Percentiles rank a stretch among this genome's conserved stretches.
phyloP scores from a whole-genome alignment of 169 alveolate genomes.

The Perkinsus marinus region DNA sequence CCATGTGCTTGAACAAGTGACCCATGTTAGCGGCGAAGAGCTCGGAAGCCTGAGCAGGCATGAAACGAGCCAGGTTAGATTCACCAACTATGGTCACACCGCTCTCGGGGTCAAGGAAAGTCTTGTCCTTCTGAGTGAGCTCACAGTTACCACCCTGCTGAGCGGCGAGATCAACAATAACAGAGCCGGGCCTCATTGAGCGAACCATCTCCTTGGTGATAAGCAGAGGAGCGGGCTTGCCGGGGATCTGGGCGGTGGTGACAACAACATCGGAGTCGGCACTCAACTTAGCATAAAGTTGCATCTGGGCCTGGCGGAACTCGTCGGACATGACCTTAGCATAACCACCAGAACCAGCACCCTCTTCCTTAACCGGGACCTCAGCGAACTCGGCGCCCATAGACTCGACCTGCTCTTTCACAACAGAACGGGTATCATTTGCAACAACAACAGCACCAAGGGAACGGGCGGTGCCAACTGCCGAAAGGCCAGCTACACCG shows the following conservation, averaged over 20 bases:
- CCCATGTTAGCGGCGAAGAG: conserved; percentile 59
- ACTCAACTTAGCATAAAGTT: conserved; percentile 44
- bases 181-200: conserved; percentile 63
- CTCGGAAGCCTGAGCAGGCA: conserved; percentile 60
- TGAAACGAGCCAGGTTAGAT: conserved; percentile 62
- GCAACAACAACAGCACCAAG: conserved; percentile 74
- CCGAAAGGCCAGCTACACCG: conserved; percentile 91
- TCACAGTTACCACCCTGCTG: conserved; percentile 63
- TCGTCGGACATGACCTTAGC: conserved; percentile 64
- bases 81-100: conserved; percentile 71
- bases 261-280: conserved; percentile 68
- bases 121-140: conserved; percentile 37
- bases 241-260: conserved; percentile 75
- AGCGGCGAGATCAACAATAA: conserved; percentile 77
- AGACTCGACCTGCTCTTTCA: conserved; percentile 68
- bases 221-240: conserved; percentile 68
- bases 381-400: conserved; percentile 60
- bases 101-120: conserved; percentile 14
- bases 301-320: conserved; percentile 55
- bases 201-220: conserved; percentile 56
- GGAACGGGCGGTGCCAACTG: conserved; percentile 77
- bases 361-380: conserved; percentile 49
- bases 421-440: conserved; percentile 68
- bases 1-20: conserved; percentile 45
- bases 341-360: conserved; percentile 57